Conservation (phyloP, 192 early-diverging fungal species). For the Jimgerdemannia flammicorona region DNA sequence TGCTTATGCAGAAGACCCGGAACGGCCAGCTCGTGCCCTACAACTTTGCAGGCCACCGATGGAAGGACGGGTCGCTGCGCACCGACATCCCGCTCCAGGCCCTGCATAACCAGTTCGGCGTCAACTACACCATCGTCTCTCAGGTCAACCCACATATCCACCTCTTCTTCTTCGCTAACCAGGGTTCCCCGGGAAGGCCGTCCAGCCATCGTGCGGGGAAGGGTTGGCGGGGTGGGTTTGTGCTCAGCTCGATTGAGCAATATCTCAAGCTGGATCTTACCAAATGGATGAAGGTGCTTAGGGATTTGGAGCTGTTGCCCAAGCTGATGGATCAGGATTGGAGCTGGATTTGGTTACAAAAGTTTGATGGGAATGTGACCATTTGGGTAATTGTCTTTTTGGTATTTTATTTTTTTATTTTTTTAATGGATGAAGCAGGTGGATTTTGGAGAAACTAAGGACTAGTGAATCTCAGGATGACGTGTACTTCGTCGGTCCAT, state of each 20-base stretch:
- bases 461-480: no score
- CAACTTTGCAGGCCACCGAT: constrained; percentile 61
- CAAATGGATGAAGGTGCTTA: constrained; percentile 79
- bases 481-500: no score
- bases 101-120: constrained; percentile 74
- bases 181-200: constrained; percentile 74
- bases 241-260: constrained; percentile 74
- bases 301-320: constrained; percentile 80
- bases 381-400: constrained; percentile 58
- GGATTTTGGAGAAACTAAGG: no score
- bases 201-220: constrained; percentile 60
- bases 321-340: constrained; percentile 72
- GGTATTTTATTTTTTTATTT: background rate
- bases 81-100: constrained; percentile 77
- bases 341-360: constrained; percentile 82
- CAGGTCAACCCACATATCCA: constrained; percentile 90
- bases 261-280: constrained; percentile 79
- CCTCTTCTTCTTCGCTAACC: constrained; percentile 81
- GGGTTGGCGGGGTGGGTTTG: constrained; percentile 78
- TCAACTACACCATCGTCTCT: constrained; percentile 81
- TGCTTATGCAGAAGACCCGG: constrained; percentile 74
- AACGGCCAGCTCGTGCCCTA: constrained; percentile 66
- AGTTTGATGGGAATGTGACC: constrained; percentile 87
- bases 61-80: constrained; percentile 87
- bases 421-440: background rate